Conservation (phyloP, 2,329 filamentous ascomycete genomes). For the Blumeriella jaapii region DNA sequence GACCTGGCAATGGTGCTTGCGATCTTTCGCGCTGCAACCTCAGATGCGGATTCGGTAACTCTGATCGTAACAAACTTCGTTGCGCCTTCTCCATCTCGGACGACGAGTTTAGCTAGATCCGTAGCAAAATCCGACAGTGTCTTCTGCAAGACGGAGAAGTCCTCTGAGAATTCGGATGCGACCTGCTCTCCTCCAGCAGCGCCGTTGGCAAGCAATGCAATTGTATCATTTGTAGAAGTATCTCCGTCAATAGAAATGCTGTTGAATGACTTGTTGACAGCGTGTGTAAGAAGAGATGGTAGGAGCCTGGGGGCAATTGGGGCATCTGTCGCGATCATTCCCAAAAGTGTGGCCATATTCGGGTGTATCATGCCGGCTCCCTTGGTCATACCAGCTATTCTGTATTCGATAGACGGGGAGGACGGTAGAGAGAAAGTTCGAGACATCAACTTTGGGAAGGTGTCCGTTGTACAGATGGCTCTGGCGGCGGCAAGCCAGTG, state of each 20-base stretch:
- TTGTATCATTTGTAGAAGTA: constrained; percentile 93
- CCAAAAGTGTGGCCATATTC: constrained; percentile 94
- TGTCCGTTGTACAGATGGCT: constrained; percentile 97
- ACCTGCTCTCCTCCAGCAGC: constrained; percentile 66
- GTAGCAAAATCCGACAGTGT: constrained; percentile 68
- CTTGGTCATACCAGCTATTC: constrained; percentile 90
- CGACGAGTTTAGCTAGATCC: constrained; percentile 81
- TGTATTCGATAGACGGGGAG: constrained; percentile 62
- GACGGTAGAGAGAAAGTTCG: constrained; percentile 75
- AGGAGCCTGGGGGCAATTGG: constrained; percentile 61
- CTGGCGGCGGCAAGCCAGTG: constrained; percentile 80
- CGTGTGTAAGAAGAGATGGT: constrained; percentile 56
- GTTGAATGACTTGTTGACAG: constrained; percentile 84
- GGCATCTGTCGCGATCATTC: constrained; percentile 84
- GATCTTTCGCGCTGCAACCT: constrained; percentile 63
- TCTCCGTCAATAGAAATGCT: constrained; percentile 95
- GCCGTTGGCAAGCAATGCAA: constrained; percentile 90
- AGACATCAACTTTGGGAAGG: constrained; percentile 91
- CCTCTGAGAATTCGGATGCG: constrained; percentile 39
- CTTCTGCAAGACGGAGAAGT: constrained; percentile 59
- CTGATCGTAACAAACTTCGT: constrained; percentile 96
- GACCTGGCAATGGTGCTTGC: constrained; percentile 83
- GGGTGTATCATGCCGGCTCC: constrained; percentile 98
- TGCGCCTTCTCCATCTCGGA: constrained; percentile 91
- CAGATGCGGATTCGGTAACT: constrained; percentile 60